A percentile compares a stretch with the other conserved stretches of the same genome.
Evolutionary conservation across 495 filamentous ascomycete genomes (phyloP).

Genomic region (Margaritispora aquatica): DNA sequence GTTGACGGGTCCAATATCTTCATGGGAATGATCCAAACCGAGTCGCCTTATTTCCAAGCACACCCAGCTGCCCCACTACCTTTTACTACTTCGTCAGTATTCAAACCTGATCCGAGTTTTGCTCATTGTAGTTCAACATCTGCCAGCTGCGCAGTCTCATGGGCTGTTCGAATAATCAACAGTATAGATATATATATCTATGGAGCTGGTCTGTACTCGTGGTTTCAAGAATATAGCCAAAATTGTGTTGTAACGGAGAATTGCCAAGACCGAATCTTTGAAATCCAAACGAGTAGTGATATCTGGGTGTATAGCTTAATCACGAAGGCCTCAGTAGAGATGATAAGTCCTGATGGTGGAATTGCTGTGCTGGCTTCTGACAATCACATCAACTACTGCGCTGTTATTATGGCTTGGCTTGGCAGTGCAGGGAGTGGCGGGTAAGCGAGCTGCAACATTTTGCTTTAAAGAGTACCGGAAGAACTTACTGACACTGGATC

Average conservation of each 20-base stretch:
- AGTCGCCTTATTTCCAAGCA: background rate
- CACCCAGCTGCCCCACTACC: background rate
- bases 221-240: background rate
- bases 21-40: background rate
- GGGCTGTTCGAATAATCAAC: background rate
- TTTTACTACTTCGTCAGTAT: background rate
- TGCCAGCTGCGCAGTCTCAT: background rate
- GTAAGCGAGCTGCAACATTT: background rate
- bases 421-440: background rate
- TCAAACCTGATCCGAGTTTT: background rate
- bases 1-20: background rate
- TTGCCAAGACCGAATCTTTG: background rate
- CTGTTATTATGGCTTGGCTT: background rate
- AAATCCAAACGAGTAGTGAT: background rate
- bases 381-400: background rate
- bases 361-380: background rate
- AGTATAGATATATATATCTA: background rate
- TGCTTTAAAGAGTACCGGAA: background rate
- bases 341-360: background rate
- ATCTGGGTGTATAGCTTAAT: background rate
- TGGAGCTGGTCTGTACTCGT: background rate
- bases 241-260: background rate
- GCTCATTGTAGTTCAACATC: background rate
- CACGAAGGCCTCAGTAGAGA: background rate
- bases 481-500: background rate